Evolutionary conservation across 306 rosid genomes (phyloP).

Genomic region (Cyamopsis tetragonoloba): DNA sequence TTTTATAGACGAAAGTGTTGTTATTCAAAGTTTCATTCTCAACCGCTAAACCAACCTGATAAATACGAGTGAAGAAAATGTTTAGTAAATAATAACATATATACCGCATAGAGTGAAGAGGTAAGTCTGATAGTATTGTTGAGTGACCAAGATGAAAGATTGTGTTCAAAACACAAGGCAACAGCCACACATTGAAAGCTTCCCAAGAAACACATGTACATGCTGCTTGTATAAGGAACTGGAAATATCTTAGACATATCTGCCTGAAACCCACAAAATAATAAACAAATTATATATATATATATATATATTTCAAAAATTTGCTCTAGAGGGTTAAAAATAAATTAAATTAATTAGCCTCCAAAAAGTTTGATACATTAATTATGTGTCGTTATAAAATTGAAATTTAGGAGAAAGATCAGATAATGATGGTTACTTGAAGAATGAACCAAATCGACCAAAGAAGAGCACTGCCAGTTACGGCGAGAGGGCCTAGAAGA

Average conservation of each 20-base stretch:
- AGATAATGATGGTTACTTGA: constrained; percentile 47
- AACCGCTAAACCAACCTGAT: too few relatives aligned
- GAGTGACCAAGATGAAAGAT: constrained; percentile 58
- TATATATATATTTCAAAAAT: too few relatives aligned
- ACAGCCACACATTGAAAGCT: constrained; percentile 56
- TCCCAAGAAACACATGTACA: constrained; percentile 56
- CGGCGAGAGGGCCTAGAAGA: constrained; percentile 49
- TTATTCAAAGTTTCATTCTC: too few relatives aligned
- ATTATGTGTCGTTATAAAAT: too few relatives aligned
- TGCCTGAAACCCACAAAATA: constrained; percentile 51
- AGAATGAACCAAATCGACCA: constrained; percentile 61
- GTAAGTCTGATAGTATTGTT: constrained; percentile 34
- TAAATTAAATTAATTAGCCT: too few relatives aligned
- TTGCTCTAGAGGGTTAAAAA: too few relatives aligned
- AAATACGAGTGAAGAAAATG: too few relatives aligned
- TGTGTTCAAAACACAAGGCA: constrained; percentile 40
- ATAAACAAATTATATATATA: too few relatives aligned
- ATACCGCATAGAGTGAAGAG: constrained; percentile 56
- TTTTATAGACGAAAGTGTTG: too few relatives aligned
- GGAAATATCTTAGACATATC: constrained; percentile 48
- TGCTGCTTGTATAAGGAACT: constrained; percentile 68
- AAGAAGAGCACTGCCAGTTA: constrained; percentile 43
- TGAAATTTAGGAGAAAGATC: too few relatives aligned
- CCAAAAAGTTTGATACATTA: too few relatives aligned
- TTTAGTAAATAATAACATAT: too few relatives aligned